Base-by-base conservation (phyloP, 164 flowering plant species). In the Chimonanthus salicifolius region DNA sequence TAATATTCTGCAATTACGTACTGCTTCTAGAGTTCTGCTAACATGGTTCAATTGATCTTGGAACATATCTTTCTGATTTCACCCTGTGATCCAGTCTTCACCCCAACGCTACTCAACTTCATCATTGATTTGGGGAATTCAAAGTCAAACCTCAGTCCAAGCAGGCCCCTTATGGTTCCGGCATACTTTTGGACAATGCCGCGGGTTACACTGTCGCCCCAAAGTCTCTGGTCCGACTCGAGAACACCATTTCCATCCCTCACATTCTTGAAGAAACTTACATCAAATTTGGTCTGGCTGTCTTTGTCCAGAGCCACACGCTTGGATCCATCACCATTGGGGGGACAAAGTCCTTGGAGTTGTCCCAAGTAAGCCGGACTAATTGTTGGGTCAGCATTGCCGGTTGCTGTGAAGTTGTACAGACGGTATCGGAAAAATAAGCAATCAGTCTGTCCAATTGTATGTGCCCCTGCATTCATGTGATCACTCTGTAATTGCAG, bases 181-280 rank as follows among this genome's bases (percentile, higher is more conserved):
- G 86, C 87, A 72, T 83, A 91, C 1, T 84, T 84, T 6, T 87
- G 73, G 48, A 91, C 89, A 0, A 87, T 70, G 0, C 16, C 16
- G 1, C 79, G 78, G 0, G 92, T 90, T 1, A 75, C 72, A 51
- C 79, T 50, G 18, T 90, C 97, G 0, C 80, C 86, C 88, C 85
- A 86, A 0, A 92, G 86, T 82, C 90, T 87, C 79, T 88, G 92
- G 71, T 92, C 97, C 13, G 94, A 90, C 71, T 92, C 94, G 45
- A 92, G 70, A 10, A 90, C 85, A 1, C 87, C 94, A 8, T 86
- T 81, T 0, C 92, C 92, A 69, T 83, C 88, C 20, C 84, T 70
- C 10, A 92, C 63, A 44, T 90, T 90, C 82, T 85, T 85, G 87
- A 87, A 92, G 85, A 76, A 90, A 64, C 80, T 85, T 5, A 72